phyloP scores from a whole-genome alignment of 768 basidiomycete genomes.

The Leccinum fibrillosum region DNA sequence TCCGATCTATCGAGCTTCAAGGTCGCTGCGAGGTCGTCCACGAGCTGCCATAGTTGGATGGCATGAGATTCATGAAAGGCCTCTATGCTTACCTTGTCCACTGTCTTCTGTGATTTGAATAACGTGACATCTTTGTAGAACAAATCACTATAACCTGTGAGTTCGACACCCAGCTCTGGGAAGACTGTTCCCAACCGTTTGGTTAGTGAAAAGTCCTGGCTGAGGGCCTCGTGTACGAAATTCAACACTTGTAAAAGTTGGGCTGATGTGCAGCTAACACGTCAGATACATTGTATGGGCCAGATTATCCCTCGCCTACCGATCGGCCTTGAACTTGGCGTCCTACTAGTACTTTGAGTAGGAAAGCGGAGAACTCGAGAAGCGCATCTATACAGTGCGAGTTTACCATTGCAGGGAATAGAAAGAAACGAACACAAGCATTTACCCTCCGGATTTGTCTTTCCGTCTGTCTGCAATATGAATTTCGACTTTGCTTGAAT shows the following conservation, averaged over 20 bases:
- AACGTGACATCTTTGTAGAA: constrained; percentile 82
- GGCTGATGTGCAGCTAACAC: constrained; percentile 39
- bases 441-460: constrained; percentile 28
- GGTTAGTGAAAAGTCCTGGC: constrained; percentile 52
- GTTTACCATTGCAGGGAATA: background rate
- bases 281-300: background rate
- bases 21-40: constrained; percentile 88
- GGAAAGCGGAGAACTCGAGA: constrained; percentile 37
- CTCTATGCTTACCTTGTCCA: constrained; percentile 59
- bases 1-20: constrained; percentile 69
- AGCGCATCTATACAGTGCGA: constrained; percentile 6
- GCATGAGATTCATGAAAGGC: background rate
- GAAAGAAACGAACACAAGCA: background rate
- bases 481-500: constrained; percentile 30
- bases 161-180: constrained; percentile 7
- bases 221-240: constrained; percentile 64
- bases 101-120: constrained; percentile 74
- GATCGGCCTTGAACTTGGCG: constrained; percentile 38
- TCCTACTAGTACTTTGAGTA: constrained; percentile 23
- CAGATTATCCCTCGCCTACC: constrained; percentile 29
- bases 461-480: constrained; percentile 36
- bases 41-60: constrained; percentile 49
- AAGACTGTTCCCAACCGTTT: constrained; percentile 49
- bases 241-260: constrained; percentile 67
- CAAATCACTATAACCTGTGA: constrained; percentile 58